phyloP scores from a whole-genome alignment of 371 early-diverging fungal species.

The Batkoa obscura region DNA sequence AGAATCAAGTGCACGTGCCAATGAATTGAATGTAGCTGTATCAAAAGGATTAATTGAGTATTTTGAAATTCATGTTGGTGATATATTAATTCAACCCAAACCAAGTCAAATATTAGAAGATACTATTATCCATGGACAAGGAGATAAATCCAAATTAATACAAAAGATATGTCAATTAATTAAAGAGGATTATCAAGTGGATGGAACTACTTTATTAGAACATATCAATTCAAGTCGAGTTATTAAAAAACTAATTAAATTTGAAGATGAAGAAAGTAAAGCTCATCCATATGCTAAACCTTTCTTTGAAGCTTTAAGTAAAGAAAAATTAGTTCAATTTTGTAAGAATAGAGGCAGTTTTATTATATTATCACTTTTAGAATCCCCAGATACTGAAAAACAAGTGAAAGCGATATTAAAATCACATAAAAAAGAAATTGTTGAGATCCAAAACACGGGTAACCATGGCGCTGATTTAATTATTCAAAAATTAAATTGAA shows the following conservation, averaged over 20 bases:
- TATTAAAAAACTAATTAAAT: constrained; percentile 33
- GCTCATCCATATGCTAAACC: constrained; percentile 22
- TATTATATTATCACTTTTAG: constrained; percentile 33
- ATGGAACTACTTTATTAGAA: too few species aligned
- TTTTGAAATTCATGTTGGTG: constrained; percentile 25
- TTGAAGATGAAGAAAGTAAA: constrained; percentile 23
- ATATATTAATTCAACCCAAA: constrained; percentile 33
- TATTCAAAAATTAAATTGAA: too few species aligned
- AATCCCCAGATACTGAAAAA: too few species aligned
- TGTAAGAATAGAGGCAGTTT: constrained; percentile 19
- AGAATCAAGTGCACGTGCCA: constrained; percentile 34
- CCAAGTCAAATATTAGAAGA: constrained; percentile 49
- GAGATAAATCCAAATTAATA: constrained; percentile 8
- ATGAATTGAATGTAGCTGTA: constrained; percentile 34
- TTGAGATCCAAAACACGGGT: too few species aligned
- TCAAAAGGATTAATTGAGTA: constrained; percentile 36
- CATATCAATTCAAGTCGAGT: constrained; percentile 32
- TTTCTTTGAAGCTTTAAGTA: constrained; percentile 9
- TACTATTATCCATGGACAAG: constrained; percentile 43
- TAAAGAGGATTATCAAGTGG: too few species aligned
- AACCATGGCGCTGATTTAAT: too few species aligned
- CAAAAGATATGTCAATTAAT: background rate
- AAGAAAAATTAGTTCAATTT: constrained; percentile 11
- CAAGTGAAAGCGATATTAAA: too few species aligned
- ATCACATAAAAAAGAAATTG: too few species aligned